A percentile compares a stretch with the other conserved stretches of the same genome.
These are phyloP conservation scores for Phytophthora pseudosyringae DNA, from an alignment of 352 stramenopile genomes.

Conservation along the genomic window DNA sequence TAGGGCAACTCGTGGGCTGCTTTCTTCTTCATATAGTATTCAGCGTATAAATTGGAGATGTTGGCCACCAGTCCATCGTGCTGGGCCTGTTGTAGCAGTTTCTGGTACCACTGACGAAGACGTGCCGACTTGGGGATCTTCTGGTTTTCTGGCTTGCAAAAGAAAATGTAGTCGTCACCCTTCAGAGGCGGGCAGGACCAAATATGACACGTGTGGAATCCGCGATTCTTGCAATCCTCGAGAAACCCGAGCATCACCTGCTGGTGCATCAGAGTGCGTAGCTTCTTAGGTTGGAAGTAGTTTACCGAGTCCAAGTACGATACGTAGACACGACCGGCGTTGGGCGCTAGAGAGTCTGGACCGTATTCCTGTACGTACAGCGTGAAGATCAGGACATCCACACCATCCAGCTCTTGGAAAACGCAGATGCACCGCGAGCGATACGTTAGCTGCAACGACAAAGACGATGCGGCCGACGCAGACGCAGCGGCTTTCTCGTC, in stretches of 20 bases:
- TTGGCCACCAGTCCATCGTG: slow-evolving; percentile 82
- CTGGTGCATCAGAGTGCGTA: slow-evolving; percentile 89
- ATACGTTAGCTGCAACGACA: slow-evolving; percentile 82
- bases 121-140: slow-evolving; percentile 90
- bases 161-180: slow-evolving; percentile 92
- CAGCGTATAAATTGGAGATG: slow-evolving; percentile 86
- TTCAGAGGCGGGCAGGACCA: slow-evolving; percentile 91
- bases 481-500: slow-evolving; percentile 32
- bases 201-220: slow-evolving; percentile 89
- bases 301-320: slow-evolving; percentile 92
- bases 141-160: slow-evolving; percentile 91
- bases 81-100: slow-evolving; percentile 80
- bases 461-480: slow-evolving; percentile 20
- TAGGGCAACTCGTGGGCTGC: slow-evolving; percentile 94
- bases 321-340: slow-evolving; percentile 86
- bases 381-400: slow-evolving; percentile 90
- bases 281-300: slow-evolving; percentile 90
- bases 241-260: slow-evolving; percentile 90
- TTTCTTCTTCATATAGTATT: slow-evolving; percentile 91
- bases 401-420: slow-evolving; percentile 89
- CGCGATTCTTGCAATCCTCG: slow-evolving; percentile 87
- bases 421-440: slow-evolving; percentile 90
- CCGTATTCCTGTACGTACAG: slow-evolving; percentile 91
- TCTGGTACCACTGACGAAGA: slow-evolving; percentile 89
- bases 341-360: slow-evolving; percentile 71